Evolutionary conservation across 306 rosid species (phyloP).

Genomic region (Urtica urens): DNA sequence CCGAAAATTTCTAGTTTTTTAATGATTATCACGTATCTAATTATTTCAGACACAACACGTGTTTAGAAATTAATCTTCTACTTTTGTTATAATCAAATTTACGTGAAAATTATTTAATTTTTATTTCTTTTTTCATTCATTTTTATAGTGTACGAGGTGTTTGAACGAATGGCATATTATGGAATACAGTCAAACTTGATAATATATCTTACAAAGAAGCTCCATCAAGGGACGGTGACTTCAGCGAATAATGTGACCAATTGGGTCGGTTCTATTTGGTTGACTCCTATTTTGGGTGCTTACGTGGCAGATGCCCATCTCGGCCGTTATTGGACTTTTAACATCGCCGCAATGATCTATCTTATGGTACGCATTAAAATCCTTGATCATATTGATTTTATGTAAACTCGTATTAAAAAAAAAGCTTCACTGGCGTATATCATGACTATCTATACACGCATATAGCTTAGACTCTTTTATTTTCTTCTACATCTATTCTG

Average conservation of each 20-base stretch:
- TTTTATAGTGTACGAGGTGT: conserved; percentile 37
- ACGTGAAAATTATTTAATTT: neutral
- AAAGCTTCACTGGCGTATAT: no score
- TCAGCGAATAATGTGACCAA: conserved; percentile 40
- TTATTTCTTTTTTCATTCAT: neutral
- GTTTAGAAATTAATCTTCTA: neutral
- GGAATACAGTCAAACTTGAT: conserved; percentile 46
- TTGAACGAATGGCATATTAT: conserved; percentile 40
- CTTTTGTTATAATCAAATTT: no score
- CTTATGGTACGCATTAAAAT: conserved; percentile 29
- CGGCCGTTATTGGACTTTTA: conserved; percentile 74
- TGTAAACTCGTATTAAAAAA: no score
- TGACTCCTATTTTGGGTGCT: conserved; percentile 78
- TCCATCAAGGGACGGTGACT: conserved; percentile 34
- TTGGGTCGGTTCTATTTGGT: conserved; percentile 59
- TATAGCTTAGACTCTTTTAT: no score
- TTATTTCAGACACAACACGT: no score
- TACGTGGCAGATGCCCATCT: conserved; percentile 72
- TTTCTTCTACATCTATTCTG: no score
- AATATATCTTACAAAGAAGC: conserved; percentile 27
- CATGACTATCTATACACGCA: no score
- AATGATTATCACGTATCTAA: no score
- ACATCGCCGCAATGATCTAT: conserved; percentile 38
- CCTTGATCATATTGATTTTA: neutral
- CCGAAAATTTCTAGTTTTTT: neutral